Evolutionary conservation across 148 eudicot genomes (phyloP), one percentile per base, ranked within the genome.

Genomic region (Cornus florida): DNA sequence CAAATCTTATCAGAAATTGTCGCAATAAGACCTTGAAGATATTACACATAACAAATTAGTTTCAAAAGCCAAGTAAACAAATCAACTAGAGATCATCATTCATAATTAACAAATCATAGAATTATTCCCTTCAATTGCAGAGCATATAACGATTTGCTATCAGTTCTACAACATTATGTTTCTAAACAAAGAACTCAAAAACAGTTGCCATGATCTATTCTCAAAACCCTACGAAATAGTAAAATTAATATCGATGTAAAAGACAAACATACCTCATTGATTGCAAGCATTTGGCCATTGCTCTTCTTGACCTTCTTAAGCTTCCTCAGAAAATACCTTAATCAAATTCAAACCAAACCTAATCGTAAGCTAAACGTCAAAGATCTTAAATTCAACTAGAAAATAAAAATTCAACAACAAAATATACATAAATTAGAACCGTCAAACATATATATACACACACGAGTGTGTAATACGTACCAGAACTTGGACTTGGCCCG

Each of bases 231-330:
- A 32, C 22, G 3, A 31, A 4, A 20, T 1, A 38, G 19, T 19
- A 6, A 10, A 24, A 19, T 14, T 67, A 16, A 19, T 16, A 38
- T 2, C 60, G 16, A 10, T 0, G 35, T 14, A 38, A 28, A 28
- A 53, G 19, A 10, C 22, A 78, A 5, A 13, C 23, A 24, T 73
- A 93, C 98, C 97, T 95, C 98, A 64, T 95, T 95, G 82, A 91
- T 91, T 35, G 97, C 92, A 22, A 94, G 98, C 72, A 95, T 80
- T 35, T 94, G 98, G 31, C 98, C 98, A 74, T 88, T 89, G 84
- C 94, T 90, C 86, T 94, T 94, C 93, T 94, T 94, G 22, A 94
- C 98, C 89, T 91, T 94, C 87, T 94, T 94, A 53, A 92, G 90
- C 94, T 94, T 94, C 95, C 98, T 94, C 89, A 94, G 73, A 43